phyloP scores from a whole-genome alignment of 108 stramenopile genomes.

The Fragilaria radians region DNA sequence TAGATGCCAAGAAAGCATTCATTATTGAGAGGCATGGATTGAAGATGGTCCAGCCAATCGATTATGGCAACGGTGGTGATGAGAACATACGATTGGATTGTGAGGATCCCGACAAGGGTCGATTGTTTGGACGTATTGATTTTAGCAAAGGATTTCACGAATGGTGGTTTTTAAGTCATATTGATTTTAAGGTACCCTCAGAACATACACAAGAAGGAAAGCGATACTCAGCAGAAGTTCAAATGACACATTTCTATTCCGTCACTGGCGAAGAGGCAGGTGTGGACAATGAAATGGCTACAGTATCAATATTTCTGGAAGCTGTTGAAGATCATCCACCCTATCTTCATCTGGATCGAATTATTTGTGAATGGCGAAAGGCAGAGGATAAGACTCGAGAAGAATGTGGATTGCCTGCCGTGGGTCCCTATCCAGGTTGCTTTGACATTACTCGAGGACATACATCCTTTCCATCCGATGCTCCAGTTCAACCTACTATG shows the following conservation, averaged over 20 bases:
- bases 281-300: slow-evolving; percentile 12
- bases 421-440: slow-evolving; percentile 6
- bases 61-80: slow-evolving; percentile 19
- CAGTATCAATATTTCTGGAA: slow-evolving; percentile 28
- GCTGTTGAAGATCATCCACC: slow-evolving; percentile 20
- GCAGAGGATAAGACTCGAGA: slow-evolving; percentile 27
- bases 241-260: slow-evolving; percentile 32
- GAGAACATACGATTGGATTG: slow-evolving; percentile 18
- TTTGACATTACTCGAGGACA: background rate
- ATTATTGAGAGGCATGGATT: slow-evolving; percentile 40
- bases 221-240: slow-evolving; percentile 63
- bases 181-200: slow-evolving; percentile 53
- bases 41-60: slow-evolving; percentile 22
- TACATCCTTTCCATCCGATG: background rate
- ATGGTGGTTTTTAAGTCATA: slow-evolving; percentile 38
- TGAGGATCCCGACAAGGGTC: slow-evolving; percentile 11
- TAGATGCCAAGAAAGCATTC: slow-evolving; percentile 23
- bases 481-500: background rate
- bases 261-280: slow-evolving; percentile 11
- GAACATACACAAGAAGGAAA: slow-evolving; percentile 58
- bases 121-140: slow-evolving; percentile 20
- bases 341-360: slow-evolving; percentile 29
- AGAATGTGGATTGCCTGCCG: slow-evolving; percentile 24
- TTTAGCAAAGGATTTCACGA: slow-evolving; percentile 39
- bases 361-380: slow-evolving; percentile 29